A percentile compares a stretch with the other conserved stretches of the same genome.
Conservation (phyloP, 2,329 filamentous ascomycete species). For the Cladophialophora immunda region DNA sequence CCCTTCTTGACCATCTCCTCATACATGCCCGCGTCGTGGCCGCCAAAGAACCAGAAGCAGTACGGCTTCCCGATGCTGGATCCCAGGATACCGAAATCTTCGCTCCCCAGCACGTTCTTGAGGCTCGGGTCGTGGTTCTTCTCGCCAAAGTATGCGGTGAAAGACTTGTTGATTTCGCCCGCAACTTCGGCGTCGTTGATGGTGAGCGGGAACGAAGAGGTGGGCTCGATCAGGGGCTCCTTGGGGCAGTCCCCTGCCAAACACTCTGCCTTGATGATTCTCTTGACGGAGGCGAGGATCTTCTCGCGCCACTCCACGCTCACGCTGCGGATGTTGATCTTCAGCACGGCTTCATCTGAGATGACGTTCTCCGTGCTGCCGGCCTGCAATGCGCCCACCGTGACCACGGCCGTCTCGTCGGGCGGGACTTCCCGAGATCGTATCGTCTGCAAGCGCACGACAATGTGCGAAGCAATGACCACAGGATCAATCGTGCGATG, state of each 20-base stretch:
- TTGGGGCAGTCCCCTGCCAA: constrained; percentile 59
- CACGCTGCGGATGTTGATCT: constrained; percentile 63
- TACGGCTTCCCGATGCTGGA: constrained; percentile 59
- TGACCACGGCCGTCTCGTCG: constrained; percentile 64
- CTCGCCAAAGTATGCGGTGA: constrained; percentile 57
- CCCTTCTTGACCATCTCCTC: constrained; percentile 59
- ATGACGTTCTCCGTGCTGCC: constrained; percentile 70
- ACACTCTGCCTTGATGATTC: constrained; percentile 67
- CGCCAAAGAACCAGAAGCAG: constrained; percentile 67
- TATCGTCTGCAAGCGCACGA: constrained; percentile 68
- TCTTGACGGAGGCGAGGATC: constrained; percentile 58
- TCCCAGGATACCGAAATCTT: constrained; percentile 68
- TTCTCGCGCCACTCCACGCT: constrained; percentile 56
- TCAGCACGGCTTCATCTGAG: constrained; percentile 62
- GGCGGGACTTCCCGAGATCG: constrained; percentile 64
- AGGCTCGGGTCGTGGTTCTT: constrained; percentile 36
- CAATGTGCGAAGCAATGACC: constrained; percentile 64
- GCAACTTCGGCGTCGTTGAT: constrained; percentile 61
- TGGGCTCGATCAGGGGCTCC: constrained; percentile 57
- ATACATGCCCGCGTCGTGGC: constrained; percentile 50
- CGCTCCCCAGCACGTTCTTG: constrained; percentile 48
- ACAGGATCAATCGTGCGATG: constrained; percentile 67
- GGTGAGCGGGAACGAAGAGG: constrained; percentile 62
- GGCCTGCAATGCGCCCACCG: constrained; percentile 66
- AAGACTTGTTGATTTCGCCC: constrained; percentile 53